phyloP scores from a whole-genome alignment of 495 filamentous ascomycete species.

The Trichocladium antarcticum region DNA sequence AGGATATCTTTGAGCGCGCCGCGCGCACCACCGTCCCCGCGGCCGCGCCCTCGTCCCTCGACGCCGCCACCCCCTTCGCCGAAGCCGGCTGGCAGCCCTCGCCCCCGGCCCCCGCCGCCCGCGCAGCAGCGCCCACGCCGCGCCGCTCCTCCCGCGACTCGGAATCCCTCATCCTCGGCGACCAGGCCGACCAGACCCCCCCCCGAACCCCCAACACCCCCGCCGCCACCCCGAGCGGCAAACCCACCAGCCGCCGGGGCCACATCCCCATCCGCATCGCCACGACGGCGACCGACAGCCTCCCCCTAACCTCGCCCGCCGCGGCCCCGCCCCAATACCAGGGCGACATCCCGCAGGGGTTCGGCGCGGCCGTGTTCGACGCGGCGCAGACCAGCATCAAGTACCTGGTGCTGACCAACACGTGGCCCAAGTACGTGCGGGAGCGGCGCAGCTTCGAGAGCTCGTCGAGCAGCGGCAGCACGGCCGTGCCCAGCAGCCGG shows the following conservation, averaged over 20 bases:
- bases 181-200: neutral
- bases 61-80: conserved; percentile 17
- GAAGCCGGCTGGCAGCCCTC: conserved; percentile 8
- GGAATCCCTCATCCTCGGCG: conserved; percentile 11
- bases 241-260: neutral
- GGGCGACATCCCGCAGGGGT: conserved; percentile 38
- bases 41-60: neutral
- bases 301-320: neutral
- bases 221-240: neutral
- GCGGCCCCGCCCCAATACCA: conserved; percentile 10
- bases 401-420: conserved; percentile 58
- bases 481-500: neutral
- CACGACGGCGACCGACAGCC: neutral
- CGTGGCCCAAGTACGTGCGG: conserved; percentile 54
- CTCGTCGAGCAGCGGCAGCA: neutral
- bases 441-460: conserved; percentile 21
- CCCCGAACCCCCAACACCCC: neutral
- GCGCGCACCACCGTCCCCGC: conserved; percentile 14
- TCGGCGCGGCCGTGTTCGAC: conserved; percentile 46
- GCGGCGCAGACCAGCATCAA: conserved; percentile 51
- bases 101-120: neutral
- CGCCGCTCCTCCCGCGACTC: conserved; percentile 6
- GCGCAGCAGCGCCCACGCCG: neutral
- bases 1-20: conserved; percentile 25
- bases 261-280: neutral